These are phyloP conservation scores for Trypanosoma cruzi DNA, from an alignment of 208 protist species.

Conservation along the genomic window DNA sequence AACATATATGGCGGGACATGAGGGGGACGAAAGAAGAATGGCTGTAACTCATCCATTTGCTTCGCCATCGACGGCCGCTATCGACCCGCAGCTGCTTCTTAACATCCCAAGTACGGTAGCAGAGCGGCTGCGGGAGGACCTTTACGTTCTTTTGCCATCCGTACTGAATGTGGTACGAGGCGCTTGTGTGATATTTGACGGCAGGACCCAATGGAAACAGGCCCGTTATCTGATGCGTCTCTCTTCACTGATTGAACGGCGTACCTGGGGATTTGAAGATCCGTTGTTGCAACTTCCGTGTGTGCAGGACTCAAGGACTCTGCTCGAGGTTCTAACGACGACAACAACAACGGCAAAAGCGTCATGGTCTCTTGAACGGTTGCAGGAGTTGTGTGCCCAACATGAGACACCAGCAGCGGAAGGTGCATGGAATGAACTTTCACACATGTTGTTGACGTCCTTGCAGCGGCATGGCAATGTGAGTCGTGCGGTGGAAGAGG, in stretches of 20 bases:
- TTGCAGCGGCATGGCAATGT: slow-evolving; percentile 5
- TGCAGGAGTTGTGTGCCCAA: slow-evolving; percentile 23
- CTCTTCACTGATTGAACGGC: slow-evolving; percentile 52
- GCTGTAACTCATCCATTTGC: slow-evolving; percentile 16
- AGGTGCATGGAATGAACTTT: slow-evolving; percentile 1
- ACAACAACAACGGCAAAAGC: background rate
- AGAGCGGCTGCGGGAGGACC: slow-evolving; percentile 46
- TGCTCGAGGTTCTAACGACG: slow-evolving; percentile 8
- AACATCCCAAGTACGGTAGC: slow-evolving; percentile 46
- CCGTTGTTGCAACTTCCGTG: slow-evolving; percentile 52
- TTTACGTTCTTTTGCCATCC: slow-evolving; percentile 45
- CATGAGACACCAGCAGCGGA: background rate
- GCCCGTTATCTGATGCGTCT: slow-evolving; percentile 63
- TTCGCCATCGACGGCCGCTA: slow-evolving; percentile 22
- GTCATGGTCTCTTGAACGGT: slow-evolving; percentile 17
- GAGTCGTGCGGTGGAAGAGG: background rate
- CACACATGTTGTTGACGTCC: background rate
- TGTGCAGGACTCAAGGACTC: slow-evolving; percentile 23
- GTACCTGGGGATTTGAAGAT: slow-evolving; percentile 57
- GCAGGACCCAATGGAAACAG: slow-evolving; percentile 25
- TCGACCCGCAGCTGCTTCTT: slow-evolving; percentile 41
- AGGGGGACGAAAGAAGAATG: background rate
- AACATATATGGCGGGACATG: background rate
- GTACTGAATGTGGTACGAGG: slow-evolving; percentile 52
- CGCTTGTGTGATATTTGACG: slow-evolving; percentile 65